Conservation (phyloP, 352 stramenopile genomes). For the Pythium scleroteichum region DNA sequence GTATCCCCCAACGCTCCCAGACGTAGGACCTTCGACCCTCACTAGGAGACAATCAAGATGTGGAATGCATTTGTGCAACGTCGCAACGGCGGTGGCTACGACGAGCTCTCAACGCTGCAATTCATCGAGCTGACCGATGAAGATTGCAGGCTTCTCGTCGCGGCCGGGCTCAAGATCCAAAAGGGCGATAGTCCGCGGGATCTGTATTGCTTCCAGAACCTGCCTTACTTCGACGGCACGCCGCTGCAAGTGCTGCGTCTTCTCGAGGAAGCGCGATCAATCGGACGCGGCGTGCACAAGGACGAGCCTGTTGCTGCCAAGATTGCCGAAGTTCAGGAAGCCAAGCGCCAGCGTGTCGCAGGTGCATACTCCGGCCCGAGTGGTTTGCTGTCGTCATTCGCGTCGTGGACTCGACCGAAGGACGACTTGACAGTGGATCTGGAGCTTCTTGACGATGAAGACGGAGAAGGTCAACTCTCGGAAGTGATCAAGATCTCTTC, state of each 20-base stretch:
- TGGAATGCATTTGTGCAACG: slow-evolving; percentile 26
- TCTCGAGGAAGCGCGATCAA: slow-evolving; percentile 21
- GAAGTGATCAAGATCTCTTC: slow-evolving; percentile 17
- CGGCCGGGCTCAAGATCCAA: slow-evolving; percentile 30
- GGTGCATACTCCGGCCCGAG: not conserved
- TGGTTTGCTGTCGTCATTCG: not conserved
- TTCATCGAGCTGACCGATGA: slow-evolving; percentile 36
- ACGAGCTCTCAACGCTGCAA: slow-evolving; percentile 9
- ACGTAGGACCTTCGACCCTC: not conserved
- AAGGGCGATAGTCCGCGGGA: slow-evolving; percentile 27
- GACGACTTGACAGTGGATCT: not conserved
- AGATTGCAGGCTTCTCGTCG: slow-evolving; percentile 35
- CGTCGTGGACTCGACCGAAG: slow-evolving; percentile 2
- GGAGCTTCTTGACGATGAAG: slow-evolving; percentile 9
- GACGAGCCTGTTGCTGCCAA: not conserved
- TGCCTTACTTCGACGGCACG: slow-evolving; percentile 30
- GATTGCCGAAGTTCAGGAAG: not conserved
- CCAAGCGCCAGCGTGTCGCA: slow-evolving; percentile 17
- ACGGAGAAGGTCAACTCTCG: slow-evolving; percentile 9
- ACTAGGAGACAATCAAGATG: slow-evolving; percentile 1
- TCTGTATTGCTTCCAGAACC: slow-evolving; percentile 41
- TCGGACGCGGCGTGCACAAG: slow-evolving; percentile 3
- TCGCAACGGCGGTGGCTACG: slow-evolving; percentile 12
- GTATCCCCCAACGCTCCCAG: not conserved
- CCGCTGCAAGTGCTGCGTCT: slow-evolving; percentile 33